These are phyloP conservation scores for Schizophyllum amplum DNA, from an alignment of 1,284 basidiomycete species.

Conservation along the genomic window DNA sequence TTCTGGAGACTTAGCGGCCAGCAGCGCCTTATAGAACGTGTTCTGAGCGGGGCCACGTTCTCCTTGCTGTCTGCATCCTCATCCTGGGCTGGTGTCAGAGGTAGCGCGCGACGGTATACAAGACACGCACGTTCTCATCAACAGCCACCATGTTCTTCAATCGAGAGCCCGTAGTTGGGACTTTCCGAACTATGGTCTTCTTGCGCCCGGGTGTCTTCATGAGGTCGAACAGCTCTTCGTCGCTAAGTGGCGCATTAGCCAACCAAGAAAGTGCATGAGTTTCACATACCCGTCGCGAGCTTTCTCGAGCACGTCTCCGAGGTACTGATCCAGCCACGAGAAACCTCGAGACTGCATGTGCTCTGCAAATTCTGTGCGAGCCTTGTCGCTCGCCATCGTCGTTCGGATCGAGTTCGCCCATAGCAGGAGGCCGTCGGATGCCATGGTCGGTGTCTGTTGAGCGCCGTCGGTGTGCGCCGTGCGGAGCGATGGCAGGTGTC, in stretches of 20 bases:
- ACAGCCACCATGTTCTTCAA: constrained; percentile 30
- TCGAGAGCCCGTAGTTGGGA: constrained; percentile 41
- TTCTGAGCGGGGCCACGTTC: constrained; percentile 34
- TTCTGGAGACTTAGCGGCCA: constrained; percentile 25
- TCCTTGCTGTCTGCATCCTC: constrained; percentile 27
- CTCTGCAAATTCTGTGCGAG: constrained; percentile 57
- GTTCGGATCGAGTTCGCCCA: constrained; percentile 64
- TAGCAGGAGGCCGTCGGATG: constrained; percentile 30
- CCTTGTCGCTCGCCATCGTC: constrained; percentile 64
- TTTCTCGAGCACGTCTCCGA: constrained; percentile 61
- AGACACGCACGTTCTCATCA: constrained; percentile 38
- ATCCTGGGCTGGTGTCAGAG: constrained; percentile 19
- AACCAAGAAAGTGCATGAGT: constrained; percentile 1
- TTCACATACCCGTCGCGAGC: constrained; percentile 52
- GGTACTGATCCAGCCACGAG: constrained; percentile 69
- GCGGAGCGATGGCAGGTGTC: background rate
- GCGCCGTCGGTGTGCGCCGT: no score
- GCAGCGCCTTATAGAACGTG: constrained; percentile 41
- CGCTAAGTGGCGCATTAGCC: constrained; percentile 28
- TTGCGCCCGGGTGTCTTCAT: constrained; percentile 75
- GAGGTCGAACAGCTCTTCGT: constrained; percentile 54
- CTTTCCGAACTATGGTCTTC: constrained; percentile 44
- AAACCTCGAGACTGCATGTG: constrained; percentile 70
- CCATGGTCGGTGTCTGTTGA: background rate
- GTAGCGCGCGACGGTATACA: constrained; percentile 1